Conservation (phyloP, 192 early-diverging fungal genomes). For the Coemansia sp. region DNA sequence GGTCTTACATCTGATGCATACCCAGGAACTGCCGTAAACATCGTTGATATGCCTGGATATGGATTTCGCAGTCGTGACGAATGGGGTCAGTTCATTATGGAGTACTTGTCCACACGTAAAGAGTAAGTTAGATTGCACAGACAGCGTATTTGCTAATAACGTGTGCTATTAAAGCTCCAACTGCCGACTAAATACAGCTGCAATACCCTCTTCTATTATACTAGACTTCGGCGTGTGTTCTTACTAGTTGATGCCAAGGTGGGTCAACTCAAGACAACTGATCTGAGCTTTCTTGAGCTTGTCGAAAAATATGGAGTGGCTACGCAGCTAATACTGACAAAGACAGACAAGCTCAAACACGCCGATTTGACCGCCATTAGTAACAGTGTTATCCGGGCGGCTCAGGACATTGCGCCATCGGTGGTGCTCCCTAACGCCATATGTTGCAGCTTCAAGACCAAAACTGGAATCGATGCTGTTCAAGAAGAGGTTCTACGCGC, state of each 20-base stretch:
- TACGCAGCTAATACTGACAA: conserved; percentile 45
- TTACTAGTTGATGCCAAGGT: conserved; percentile 54
- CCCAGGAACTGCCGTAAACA: conserved; percentile 14
- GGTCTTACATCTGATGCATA: conserved; percentile 20
- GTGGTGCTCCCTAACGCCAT: conserved; percentile 20
- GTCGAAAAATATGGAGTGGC: conserved; percentile 23
- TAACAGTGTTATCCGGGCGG: conserved; percentile 2
- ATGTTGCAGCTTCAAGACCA: conserved; percentile 33
- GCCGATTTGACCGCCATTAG: conserved; percentile 20
- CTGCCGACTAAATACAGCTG: not conserved
- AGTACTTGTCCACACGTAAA: conserved; percentile 40
- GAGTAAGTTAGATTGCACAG: conserved; percentile 16
- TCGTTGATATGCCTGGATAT: conserved; percentile 58
- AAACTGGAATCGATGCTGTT: conserved; percentile 22
- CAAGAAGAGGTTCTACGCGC: conserved; percentile 37
- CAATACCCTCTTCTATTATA: not conserved
- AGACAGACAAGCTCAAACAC: conserved; percentile 47
- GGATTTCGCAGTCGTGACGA: conserved; percentile 52
- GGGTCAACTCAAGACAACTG: conserved; percentile 48
- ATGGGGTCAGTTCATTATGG: conserved; percentile 50
- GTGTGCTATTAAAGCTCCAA: not conserved
- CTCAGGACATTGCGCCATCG: conserved; percentile 23
- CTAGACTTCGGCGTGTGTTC: conserved; percentile 46
- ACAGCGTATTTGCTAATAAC: not conserved
- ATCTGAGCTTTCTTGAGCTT: conserved; percentile 41